Percentiles rank a stretch among this genome's conserved stretches.
These are phyloP conservation scores for Solanum rostratum DNA, from an alignment of 257 asterid genomes.

Conservation along the genomic window DNA sequence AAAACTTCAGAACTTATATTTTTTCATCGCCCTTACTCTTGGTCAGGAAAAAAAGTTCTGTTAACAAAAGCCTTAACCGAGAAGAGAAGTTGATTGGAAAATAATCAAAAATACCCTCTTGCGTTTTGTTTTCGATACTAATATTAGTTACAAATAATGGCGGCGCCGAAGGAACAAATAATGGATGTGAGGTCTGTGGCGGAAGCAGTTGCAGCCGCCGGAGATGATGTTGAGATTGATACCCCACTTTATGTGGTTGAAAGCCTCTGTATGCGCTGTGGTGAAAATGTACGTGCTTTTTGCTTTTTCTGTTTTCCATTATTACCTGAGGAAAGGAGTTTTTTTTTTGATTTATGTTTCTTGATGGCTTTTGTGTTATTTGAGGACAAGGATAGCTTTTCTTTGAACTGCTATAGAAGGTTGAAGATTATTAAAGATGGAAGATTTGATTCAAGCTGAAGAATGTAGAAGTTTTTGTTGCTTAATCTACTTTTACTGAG, in stretches of 20 bases:
- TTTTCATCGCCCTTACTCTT: neutral
- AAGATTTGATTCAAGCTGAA: neutral
- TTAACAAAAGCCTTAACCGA: too few species aligned
- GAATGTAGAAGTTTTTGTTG: neutral
- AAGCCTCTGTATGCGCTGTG: conserved; percentile 97
- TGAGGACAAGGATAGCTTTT: neutral
- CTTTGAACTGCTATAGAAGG: too few species aligned
- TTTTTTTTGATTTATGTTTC: neutral
- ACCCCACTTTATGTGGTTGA: conserved; percentile 72
- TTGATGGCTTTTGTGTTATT: neutral
- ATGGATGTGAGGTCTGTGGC: conserved; percentile 84
- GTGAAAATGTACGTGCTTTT: conserved; percentile 42
- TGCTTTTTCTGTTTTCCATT: neutral
- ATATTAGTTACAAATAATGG: conserved; percentile 11
- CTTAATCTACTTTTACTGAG: neutral
- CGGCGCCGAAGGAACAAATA: conserved; percentile 16
- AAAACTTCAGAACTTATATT: neutral
- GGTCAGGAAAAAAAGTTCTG: too few species aligned
- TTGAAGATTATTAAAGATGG: neutral
- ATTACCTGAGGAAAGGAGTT: neutral
- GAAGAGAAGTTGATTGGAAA: neutral
- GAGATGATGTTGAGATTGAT: conserved; percentile 25
- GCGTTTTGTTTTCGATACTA: neutral
- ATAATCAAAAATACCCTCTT: neutral
- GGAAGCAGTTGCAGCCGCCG: conserved; percentile 58